Conservation (phyloP, 1,284 basidiomycete species). For the Xerocomus minutiporus region DNA sequence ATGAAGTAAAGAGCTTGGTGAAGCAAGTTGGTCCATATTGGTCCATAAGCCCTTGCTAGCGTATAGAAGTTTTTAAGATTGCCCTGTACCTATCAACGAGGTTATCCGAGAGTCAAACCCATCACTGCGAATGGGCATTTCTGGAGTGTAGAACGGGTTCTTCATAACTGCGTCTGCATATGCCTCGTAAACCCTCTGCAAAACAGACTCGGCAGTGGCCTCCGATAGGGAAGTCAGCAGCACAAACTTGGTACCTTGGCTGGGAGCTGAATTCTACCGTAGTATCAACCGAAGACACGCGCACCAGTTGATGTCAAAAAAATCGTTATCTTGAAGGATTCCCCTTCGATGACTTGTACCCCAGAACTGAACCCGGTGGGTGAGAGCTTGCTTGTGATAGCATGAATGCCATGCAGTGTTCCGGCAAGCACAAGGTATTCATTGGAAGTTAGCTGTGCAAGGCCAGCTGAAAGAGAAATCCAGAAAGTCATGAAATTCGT, state of each 20-base stretch:
- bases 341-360: slow-evolving; percentile 90
- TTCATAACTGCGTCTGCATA: slow-evolving; percentile 97
- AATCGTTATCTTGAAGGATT: slow-evolving; percentile 88
- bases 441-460: slow-evolving; percentile 88
- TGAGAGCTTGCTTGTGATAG: slow-evolving; percentile 89
- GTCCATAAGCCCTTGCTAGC: background rate
- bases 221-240: slow-evolving; percentile 80
- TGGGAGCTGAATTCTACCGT: slow-evolving; percentile 2
- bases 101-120: slow-evolving; percentile 78
- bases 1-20: background rate
- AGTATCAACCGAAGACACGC: slow-evolving; percentile 21
- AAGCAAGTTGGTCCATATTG: background rate
- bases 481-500: slow-evolving; percentile 7
- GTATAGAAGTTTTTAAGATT: slow-evolving; percentile 18
- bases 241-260: slow-evolving; percentile 93
- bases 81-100: slow-evolving; percentile 51
- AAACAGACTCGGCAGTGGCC: slow-evolving; percentile 62
- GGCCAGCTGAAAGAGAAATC: slow-evolving; percentile 57
- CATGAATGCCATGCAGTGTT: slow-evolving; percentile 96
- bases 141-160: slow-evolving; percentile 97
- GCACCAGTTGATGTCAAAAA: slow-evolving; percentile 90
- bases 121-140: slow-evolving; percentile 96
- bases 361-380: slow-evolving; percentile 83
- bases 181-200: slow-evolving; percentile 84
- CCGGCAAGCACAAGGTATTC: slow-evolving; percentile 96